phyloP scores from a whole-genome alignment of 202 grass and related monocot species.

The Bolboschoenoplectus hybrid region DNA sequence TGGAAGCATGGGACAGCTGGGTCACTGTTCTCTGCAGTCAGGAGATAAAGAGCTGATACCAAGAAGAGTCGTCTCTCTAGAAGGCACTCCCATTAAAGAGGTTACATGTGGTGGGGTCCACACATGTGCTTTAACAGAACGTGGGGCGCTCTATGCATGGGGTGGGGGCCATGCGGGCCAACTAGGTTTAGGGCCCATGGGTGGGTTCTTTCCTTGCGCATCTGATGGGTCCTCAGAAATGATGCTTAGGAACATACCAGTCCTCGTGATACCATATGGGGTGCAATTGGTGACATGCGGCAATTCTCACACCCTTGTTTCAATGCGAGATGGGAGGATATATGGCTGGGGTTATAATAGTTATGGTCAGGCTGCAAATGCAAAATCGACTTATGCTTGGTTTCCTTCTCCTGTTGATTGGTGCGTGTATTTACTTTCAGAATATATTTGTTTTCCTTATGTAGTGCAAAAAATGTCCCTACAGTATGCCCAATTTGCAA shows the following conservation, averaged over 20 bases:
- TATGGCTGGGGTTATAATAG: constrained; percentile 97
- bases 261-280: constrained; percentile 62
- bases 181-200: constrained; percentile 67
- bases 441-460: constrained; percentile 9
- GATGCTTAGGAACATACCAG: constrained; percentile 72
- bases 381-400: constrained; percentile 78
- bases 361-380: constrained; percentile 87
- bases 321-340: constrained; percentile 76
- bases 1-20: constrained; percentile 95
- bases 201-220: constrained; percentile 60
- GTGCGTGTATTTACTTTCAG: constrained; percentile 41
- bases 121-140: constrained; percentile 77
- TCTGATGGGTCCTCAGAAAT: constrained; percentile 55
- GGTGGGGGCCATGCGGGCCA: constrained; percentile 76
- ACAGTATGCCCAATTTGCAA: neutral
- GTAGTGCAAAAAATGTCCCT: neutral
- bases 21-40: constrained; percentile 82
- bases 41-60: constrained; percentile 83
- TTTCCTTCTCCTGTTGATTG: constrained; percentile 95
- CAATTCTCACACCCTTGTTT: constrained; percentile 88
- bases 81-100: constrained; percentile 53
- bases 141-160: constrained; percentile 85
- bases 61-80: constrained; percentile 79
- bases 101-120: constrained; percentile 90
- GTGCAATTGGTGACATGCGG: constrained; percentile 77